phyloP scores from a whole-genome alignment of 176 grass and related monocot genomes.

The Dendrocalamus sinicus region DNA sequence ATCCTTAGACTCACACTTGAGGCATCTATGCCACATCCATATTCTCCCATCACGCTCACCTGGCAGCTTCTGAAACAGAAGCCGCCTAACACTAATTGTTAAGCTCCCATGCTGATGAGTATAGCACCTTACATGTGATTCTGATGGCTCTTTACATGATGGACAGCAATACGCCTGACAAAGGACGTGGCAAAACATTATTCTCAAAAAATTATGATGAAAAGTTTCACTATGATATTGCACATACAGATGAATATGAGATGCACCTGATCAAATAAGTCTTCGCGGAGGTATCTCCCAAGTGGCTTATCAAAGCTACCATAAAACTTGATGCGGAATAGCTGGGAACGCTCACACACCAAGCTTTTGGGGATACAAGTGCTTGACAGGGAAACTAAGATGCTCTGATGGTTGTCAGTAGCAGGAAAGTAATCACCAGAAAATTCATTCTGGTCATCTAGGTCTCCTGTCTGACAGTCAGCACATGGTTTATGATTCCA shows the following conservation, averaged over 20 bases:
- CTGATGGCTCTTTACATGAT: slow-evolving; percentile 76
- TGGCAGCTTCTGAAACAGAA: slow-evolving; percentile 64
- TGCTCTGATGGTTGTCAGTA: slow-evolving; percentile 78
- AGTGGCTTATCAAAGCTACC: slow-evolving; percentile 96
- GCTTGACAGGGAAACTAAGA: slow-evolving; percentile 88
- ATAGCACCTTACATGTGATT: slow-evolving; percentile 85
- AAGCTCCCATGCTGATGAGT: slow-evolving; percentile 89
- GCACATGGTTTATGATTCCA: slow-evolving; percentile 23
- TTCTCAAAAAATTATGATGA: slow-evolving; percentile 17
- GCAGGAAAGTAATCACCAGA: slow-evolving; percentile 57
- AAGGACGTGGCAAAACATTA: slow-evolving; percentile 23
- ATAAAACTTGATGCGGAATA: slow-evolving; percentile 95
- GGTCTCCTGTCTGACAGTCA: slow-evolving; percentile 47
- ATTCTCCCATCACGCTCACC: slow-evolving; percentile 87
- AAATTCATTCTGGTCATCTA: slow-evolving; percentile 48
- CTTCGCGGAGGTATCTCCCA: slow-evolving; percentile 85
- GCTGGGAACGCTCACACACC: slow-evolving; percentile 66
- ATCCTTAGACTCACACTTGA: slow-evolving; percentile 81
- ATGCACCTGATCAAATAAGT: slow-evolving; percentile 88
- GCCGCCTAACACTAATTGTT: slow-evolving; percentile 71
- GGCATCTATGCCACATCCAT: slow-evolving; percentile 99
- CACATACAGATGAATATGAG: slow-evolving; percentile 14
- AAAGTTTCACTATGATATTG: background rate
- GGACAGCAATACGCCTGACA: slow-evolving; percentile 67
- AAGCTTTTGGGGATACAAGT: slow-evolving; percentile 70